Conservation (phyloP, 345 rosid species). For the Abelmoschus esculentus region DNA sequence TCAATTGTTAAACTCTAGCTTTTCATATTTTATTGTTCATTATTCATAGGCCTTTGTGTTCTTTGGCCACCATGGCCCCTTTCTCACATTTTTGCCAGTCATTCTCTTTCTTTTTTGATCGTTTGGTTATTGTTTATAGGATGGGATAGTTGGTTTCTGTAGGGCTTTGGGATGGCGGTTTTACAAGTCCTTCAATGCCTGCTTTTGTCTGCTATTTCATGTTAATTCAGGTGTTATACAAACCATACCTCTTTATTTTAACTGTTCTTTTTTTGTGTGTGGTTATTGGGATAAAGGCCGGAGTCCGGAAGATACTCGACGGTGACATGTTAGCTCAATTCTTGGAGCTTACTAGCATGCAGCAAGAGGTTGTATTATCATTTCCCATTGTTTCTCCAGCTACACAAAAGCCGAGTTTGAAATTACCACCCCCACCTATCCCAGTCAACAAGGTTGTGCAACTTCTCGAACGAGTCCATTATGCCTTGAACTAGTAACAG, state of each 20-base stretch:
- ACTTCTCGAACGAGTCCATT: conserved; percentile 85
- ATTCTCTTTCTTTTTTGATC: not conserved
- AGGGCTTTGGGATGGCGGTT: not conserved
- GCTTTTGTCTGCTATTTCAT: not conserved
- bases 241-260: not conserved
- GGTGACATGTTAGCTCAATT: conserved; percentile 95
- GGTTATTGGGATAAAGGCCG: conserved; percentile 42
- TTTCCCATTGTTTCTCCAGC: conserved; percentile 34
- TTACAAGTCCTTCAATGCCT: not conserved
- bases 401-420: conserved; percentile 42
- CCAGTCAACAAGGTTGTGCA: conserved; percentile 71
- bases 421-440: conserved; percentile 35
- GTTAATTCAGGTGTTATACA: not conserved
- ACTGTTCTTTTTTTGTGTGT: not conserved
- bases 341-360: conserved; percentile 83
- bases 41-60: too few relatives aligned
- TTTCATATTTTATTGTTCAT: too few relatives aligned
- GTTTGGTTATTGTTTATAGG: not conserved
- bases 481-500: conserved; percentile 54
- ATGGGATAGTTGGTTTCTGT: not conserved
- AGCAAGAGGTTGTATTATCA: conserved; percentile 73
- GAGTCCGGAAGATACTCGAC: conserved; percentile 70
- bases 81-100: not conserved
- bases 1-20: too few relatives aligned
- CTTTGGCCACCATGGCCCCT: too few relatives aligned